Base-by-base conservation (phyloP, 108 stramenopile species). In the Cylindrotheca closterium region DNA sequence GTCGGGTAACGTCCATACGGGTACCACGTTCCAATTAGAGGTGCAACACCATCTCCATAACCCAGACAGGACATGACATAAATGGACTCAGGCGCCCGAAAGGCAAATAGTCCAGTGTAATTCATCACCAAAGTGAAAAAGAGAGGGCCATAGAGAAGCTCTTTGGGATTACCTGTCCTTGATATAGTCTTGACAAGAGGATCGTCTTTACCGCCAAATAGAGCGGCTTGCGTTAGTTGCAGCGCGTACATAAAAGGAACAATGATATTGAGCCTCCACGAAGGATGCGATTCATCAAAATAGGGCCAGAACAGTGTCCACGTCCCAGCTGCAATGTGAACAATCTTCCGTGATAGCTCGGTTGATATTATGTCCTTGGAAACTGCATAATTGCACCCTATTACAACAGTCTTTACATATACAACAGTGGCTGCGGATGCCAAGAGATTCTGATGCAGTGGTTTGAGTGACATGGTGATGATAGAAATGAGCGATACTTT, bases 231-330 rank as follows among this genome's bases (percentile, higher is more conserved):
- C 4, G 77, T 22, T 10, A 86, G 49, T 30, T 79, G 37, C 0
- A 85, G 10, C 25, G 61, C 53, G 58, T 83, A 80, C 30, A 80
- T 66, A 23, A 58, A 57, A 2, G 87, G 87, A 2, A 88, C 79
- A 10, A 78, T 66, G 2, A 79, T 70, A 79, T 88, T 88, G 27
- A 85, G 54, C 55, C 77, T 63, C 81, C 84, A 88, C n/a, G 82
- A 78, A 79, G 80, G 81, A 60, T 88, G 78, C 21, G 46, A 48
- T 0, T 56, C 19, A 37, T 76, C 65, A 60, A 77, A 88, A 24
- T 83, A 47, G 1, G 83, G 83, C 87, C 87, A 88, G 51, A 78
- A 85, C 12, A 88, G 19, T 4, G 83, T 55, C 50, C 52, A 74
- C 7, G 68, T 78, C 26, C 75, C 76, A 4, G 84, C 84, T 7